Conservation (phyloP, 2,329 filamentous ascomycete genomes). For the Pseudogymnoascus sp. region DNA sequence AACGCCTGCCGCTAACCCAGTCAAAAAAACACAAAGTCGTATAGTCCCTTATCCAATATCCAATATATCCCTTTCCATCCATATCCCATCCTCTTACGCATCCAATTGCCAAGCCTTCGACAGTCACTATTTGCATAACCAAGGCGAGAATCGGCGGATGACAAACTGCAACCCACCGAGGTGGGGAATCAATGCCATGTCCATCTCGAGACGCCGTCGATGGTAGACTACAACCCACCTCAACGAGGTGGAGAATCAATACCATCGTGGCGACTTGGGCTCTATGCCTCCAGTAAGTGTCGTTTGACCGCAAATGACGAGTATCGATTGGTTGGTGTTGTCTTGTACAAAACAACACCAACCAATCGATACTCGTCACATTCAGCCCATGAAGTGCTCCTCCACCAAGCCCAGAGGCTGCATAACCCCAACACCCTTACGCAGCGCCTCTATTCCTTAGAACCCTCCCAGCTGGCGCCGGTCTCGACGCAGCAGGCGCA, state of each 20-base stretch:
- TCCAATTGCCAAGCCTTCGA: not conserved
- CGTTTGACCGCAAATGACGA: not conserved
- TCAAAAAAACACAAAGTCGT: not conserved
- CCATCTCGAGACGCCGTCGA: not conserved
- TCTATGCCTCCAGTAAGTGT: not conserved
- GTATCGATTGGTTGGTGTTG: too few species aligned
- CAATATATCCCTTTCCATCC: not conserved
- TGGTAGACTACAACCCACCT: not conserved
- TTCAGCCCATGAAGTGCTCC: not conserved
- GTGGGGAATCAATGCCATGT: not conserved
- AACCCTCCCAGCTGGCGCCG: constrained; percentile 38
- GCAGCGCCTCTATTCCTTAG: constrained; percentile 41
- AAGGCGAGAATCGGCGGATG: not conserved
- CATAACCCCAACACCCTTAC: not conserved
- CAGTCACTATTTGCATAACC: too few species aligned
- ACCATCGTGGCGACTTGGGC: not conserved
- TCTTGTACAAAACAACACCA: not conserved
- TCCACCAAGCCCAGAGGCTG: not conserved
- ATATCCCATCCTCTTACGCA: not conserved
- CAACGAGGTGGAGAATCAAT: not conserved
- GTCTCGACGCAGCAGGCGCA: constrained; percentile 33
- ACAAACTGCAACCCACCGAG: not conserved
- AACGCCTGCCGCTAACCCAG: constrained; percentile 3
- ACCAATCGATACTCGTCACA: not conserved
- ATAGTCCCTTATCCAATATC: not conserved